Conservation (phyloP, 106 monocot species). For the Platanthera guangdongensis region DNA sequence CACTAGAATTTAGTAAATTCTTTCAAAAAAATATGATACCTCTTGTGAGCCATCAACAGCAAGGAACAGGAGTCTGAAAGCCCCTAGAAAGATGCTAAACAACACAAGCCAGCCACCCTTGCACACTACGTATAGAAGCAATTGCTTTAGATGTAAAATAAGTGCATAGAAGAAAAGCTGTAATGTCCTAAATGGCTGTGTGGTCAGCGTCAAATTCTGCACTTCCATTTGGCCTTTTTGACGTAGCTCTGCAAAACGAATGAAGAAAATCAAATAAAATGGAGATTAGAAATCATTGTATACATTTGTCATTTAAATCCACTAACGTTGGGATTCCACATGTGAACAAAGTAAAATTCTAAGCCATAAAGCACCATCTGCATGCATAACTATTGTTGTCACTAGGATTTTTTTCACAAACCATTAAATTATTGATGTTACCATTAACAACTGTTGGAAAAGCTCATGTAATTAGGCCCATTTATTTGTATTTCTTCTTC, state of each 20-base stretch:
- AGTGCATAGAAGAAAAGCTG: constrained; percentile 52
- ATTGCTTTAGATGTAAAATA: constrained; percentile 31
- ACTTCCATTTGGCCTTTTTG: constrained; percentile 48
- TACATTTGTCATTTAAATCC: neutral
- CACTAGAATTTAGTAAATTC: neutral
- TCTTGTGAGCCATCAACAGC: constrained; percentile 56
- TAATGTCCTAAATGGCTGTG: constrained; percentile 64
- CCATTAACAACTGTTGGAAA: neutral
- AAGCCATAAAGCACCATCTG: too few species aligned
- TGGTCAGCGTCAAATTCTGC: constrained; percentile 59
- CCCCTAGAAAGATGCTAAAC: constrained; percentile 24
- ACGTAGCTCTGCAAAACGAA: constrained; percentile 51
- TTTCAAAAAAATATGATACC: constrained; percentile 29
- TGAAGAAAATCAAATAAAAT: neutral
- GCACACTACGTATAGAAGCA: constrained; percentile 36
- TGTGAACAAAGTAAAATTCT: neutral
- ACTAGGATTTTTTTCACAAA: neutral
- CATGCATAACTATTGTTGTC: too few species aligned
- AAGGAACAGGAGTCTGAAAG: constrained; percentile 30
- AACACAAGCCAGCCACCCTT: constrained; percentile 36
- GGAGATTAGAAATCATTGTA: neutral
- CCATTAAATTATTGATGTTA: neutral
- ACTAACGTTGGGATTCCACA: neutral
- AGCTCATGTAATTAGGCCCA: too few species aligned
- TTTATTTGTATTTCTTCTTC: too few species aligned